Conservation (phyloP, 1,139 yeast species). For the Debaryomyces robertsiae region DNA sequence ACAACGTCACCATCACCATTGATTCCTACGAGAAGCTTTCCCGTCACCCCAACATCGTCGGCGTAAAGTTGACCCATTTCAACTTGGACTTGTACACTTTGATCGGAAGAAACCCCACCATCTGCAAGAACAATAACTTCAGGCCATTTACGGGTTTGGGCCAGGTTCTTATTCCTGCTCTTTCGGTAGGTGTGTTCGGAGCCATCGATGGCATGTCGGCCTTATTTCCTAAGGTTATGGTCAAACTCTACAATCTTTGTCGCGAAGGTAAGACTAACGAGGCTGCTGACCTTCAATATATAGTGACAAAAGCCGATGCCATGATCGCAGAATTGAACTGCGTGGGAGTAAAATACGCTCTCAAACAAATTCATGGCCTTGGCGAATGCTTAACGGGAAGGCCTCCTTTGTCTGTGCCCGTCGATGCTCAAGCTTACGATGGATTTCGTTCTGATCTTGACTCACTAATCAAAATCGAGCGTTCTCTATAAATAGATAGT, state of each 20-base stretch:
- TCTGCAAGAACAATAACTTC: constrained; percentile 35
- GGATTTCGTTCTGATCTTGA: constrained; percentile 14
- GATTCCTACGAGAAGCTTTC: constrained; percentile 38
- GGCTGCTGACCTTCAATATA: constrained; percentile 42
- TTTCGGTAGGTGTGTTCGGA: constrained; percentile 44
- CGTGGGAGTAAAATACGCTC: constrained; percentile 41
- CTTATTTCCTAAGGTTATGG: constrained; percentile 43
- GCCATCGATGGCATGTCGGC: constrained; percentile 51
- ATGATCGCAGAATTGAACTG: constrained; percentile 45
- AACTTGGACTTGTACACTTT: constrained; percentile 35
- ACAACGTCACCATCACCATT: constrained; percentile 38
- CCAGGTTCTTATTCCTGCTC: constrained; percentile 46
- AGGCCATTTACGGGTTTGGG: constrained; percentile 49
- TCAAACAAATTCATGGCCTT: constrained; percentile 30
- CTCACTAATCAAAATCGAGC: constrained; percentile 15
- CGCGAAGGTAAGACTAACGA: constrained; percentile 34
- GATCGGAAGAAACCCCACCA: constrained; percentile 35
- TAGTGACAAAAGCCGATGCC: constrained; percentile 43
- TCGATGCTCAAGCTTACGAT: constrained; percentile 4
- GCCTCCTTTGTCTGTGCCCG: constrained; percentile 17
- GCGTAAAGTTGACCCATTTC: constrained; percentile 43
- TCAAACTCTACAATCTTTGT: constrained; percentile 31
- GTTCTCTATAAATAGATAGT: constrained; percentile 11
- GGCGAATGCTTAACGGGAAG: constrained; percentile 25
- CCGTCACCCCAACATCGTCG: constrained; percentile 40